Base-by-base conservation (phyloP, 306 rosid genomes). In the Vigna unguiculata region DNA sequence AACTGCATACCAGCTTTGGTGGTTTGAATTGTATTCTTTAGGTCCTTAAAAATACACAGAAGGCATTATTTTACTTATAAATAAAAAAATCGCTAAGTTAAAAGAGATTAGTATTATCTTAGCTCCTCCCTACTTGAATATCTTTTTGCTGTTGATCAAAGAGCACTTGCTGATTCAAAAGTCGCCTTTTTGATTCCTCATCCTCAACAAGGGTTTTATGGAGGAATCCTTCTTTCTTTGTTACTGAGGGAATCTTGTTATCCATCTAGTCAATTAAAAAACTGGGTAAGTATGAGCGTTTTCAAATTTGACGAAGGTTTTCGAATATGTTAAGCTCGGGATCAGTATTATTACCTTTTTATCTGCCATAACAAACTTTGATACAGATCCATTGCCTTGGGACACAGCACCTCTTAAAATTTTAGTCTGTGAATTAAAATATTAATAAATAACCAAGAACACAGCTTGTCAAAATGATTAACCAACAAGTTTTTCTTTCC, bases 1-100 rank as follows among this genome's bases (percentile, higher is more conserved):
- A 87, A 91, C 82, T 90, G 88, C 88, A 94, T 90, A 49, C 97
- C 95, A 48, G 90, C 90, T 89, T 91, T 91, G 69, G 93, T 86
- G 62, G 83, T 79, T 69, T 91, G 87, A 77, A 94, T 80, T 52
- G 85, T 86, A 81, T 85, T 86, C 87, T 90, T 94, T 74, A 94
- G 78, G 71, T 84, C 97, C 98, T 94, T 75, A 48, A 75, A 78
- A 7, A 38, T 8, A 40, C 10, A 38, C 28, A 17, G 4, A 77
- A 45, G 52, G 59, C 52, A 67, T 59, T 34, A 80, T 65, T 80
- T 63, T 45, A 68, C 25, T 36, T 71, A 61, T 25, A 13, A 52
- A 79, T 36, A 19, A 7, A 60, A 4, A 51, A 36, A 15, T 2
- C 65, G 20, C 8, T 47, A 53, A 40, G 30, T 60, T n/a, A 66